A percentile compares a stretch with the other conserved stretches of the same genome.
These are phyloP conservation scores for Fraxinus platypoda DNA, from an alignment of 305 asterid species.

Conservation along the genomic window DNA sequence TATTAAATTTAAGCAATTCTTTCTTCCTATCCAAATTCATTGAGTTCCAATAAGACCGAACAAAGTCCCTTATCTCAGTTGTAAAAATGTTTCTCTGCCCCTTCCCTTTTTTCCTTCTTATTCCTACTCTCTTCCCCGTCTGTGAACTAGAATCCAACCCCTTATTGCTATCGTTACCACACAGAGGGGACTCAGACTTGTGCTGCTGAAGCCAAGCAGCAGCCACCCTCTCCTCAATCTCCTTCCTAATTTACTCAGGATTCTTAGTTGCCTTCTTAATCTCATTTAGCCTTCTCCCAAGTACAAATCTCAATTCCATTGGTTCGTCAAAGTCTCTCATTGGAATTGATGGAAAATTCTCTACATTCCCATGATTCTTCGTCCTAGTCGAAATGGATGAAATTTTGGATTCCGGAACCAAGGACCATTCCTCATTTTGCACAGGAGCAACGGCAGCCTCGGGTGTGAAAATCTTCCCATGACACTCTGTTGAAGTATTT, in stretches of 20 bases:
- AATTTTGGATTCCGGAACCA: conserved; percentile 21
- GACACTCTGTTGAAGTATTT: neutral
- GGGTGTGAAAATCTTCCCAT: neutral
- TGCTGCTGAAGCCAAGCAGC: too few species aligned
- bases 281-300: conserved; percentile 72
- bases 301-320: conserved; percentile 67
- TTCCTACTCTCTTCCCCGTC: conserved; percentile 54
- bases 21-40: conserved; percentile 60
- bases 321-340: conserved; percentile 81
- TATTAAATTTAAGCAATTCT: too few species aligned
- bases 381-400: conserved; percentile 69
- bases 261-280: conserved; percentile 79
- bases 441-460: neutral
- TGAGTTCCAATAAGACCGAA: conserved; percentile 69
- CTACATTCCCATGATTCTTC: conserved; percentile 69
- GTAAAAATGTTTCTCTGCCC: conserved; percentile 43
- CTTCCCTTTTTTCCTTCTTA: conserved; percentile 57
- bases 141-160: conserved; percentile 50
- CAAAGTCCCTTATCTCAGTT: conserved; percentile 72
- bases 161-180: conserved; percentile 26
- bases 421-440: neutral
- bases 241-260: conserved; percentile 80
- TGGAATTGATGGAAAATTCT: conserved; percentile 76
- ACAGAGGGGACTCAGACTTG: conserved; percentile 24
- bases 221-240: conserved; percentile 51